Percentiles rank a stretch among this genome's conserved stretches.
Evolutionary conservation across 495 filamentous ascomycete species (phyloP).

Genomic region (Neurospora sp.): DNA sequence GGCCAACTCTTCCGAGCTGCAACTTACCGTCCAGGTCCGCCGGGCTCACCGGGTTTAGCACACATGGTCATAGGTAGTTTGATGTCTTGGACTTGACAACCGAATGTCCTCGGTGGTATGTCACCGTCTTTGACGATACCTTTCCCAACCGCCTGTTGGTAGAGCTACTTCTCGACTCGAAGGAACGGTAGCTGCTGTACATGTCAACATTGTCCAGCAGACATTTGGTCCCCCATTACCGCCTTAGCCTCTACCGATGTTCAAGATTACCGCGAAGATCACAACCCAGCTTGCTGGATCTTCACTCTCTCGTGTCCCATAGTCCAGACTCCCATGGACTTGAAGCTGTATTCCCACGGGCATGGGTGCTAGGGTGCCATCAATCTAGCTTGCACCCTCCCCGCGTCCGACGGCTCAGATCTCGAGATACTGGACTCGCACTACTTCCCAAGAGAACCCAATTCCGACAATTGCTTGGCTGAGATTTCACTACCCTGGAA

Average conservation of each 20-base stretch:
- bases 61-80: background rate
- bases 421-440: background rate
- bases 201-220: background rate
- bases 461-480: background rate
- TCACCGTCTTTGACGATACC: background rate
- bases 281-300: background rate
- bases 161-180: background rate
- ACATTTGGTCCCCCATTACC: background rate
- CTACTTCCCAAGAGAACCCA: background rate
- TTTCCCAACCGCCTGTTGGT: background rate
- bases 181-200: background rate
- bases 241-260: background rate
- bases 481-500: background rate
- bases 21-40: background rate
- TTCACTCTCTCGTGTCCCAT: background rate
- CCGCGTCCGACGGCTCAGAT: background rate
- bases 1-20: background rate
- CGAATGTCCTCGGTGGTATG: background rate
- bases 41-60: background rate
- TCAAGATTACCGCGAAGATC: background rate
- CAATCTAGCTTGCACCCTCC: background rate
- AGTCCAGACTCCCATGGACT: background rate
- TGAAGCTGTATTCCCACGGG: background rate
- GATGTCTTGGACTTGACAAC: background rate
- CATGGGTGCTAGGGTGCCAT: background rate